Conservation (phyloP, 805 yeast species). For the Suhomyces emberorum region DNA sequence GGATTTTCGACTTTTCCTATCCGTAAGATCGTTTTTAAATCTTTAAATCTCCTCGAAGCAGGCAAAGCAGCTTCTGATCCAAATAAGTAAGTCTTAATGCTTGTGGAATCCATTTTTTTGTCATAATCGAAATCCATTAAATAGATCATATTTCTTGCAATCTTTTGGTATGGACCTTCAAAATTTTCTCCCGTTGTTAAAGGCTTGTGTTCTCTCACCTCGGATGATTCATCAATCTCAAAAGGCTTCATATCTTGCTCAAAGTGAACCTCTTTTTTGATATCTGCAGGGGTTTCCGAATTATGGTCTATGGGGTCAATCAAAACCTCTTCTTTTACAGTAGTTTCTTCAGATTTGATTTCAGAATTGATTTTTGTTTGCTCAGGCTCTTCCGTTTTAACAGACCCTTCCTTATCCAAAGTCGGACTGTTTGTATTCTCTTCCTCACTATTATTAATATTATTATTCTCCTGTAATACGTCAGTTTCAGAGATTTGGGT, state of each 20-base stretch:
- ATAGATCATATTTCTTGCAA: constrained; percentile 52
- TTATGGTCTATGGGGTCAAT: too few relatives aligned
- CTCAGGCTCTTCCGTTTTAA: too few relatives aligned
- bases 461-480: too few relatives aligned
- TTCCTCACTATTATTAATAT: too few relatives aligned
- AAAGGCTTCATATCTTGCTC: constrained; percentile 2
- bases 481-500: too few relatives aligned
- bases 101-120: constrained; percentile 22
- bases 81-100: constrained; percentile 43
- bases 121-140: constrained; percentile 48
- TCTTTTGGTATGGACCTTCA: constrained; percentile 69
- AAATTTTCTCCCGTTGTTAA: constrained; percentile 19
- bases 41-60: constrained; percentile 50
- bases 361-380: too few relatives aligned
- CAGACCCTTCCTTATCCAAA: too few relatives aligned
- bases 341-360: too few relatives aligned
- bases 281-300: too few relatives aligned
- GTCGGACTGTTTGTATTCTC: too few relatives aligned
- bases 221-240: background rate
- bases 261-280: constrained; percentile 3
- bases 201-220: background rate
- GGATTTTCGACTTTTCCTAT: constrained; percentile 40
- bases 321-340: too few relatives aligned
- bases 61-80: constrained; percentile 58
- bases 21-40: constrained; percentile 49